Evolutionary conservation across 208 protist species (phyloP).

Genomic region (Acanthamoeba triangularis): DNA sequence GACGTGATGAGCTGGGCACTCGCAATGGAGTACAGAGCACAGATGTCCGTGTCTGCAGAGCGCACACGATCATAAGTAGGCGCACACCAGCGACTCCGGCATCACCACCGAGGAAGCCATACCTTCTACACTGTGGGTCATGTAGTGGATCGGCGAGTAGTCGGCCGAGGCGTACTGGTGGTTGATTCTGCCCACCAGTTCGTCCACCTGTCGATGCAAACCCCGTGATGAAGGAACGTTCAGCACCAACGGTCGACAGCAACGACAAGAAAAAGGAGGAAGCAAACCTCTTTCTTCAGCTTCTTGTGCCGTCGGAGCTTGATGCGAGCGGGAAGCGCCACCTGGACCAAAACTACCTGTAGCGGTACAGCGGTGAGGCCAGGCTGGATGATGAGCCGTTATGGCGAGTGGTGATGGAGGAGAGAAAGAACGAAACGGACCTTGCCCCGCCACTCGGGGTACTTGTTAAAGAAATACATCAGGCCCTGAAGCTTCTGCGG

Average conservation of each 20-base stretch:
- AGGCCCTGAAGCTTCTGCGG: constrained; percentile 50
- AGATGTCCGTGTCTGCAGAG: constrained; percentile 20
- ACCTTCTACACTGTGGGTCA: constrained; percentile 31
- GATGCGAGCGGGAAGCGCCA: constrained; percentile 58
- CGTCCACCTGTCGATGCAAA: background rate
- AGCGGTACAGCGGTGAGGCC: background rate
- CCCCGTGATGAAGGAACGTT: background rate
- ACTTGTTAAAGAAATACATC: constrained; percentile 49
- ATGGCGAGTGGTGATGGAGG: background rate
- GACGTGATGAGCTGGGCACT: constrained; percentile 52
- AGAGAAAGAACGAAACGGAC: background rate
- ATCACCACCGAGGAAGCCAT: background rate
- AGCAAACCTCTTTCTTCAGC: constrained; percentile 66
- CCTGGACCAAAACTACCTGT: constrained; percentile 56
- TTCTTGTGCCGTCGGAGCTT: constrained; percentile 46
- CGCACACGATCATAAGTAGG: background rate
- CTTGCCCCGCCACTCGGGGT: constrained; percentile 62
- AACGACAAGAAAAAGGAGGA: background rate
- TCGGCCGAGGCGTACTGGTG: constrained; percentile 42
- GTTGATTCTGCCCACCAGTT: constrained; percentile 63
- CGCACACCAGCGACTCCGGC: background rate
- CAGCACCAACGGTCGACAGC: background rate
- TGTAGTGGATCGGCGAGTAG: constrained; percentile 60
- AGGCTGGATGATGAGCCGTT: background rate
- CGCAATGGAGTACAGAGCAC: constrained; percentile 56